A percentile compares a stretch with the other conserved stretches of the same genome.
Conservation (phyloP, 371 early-diverging fungal species). For the Dentiscutata heterogama region DNA sequence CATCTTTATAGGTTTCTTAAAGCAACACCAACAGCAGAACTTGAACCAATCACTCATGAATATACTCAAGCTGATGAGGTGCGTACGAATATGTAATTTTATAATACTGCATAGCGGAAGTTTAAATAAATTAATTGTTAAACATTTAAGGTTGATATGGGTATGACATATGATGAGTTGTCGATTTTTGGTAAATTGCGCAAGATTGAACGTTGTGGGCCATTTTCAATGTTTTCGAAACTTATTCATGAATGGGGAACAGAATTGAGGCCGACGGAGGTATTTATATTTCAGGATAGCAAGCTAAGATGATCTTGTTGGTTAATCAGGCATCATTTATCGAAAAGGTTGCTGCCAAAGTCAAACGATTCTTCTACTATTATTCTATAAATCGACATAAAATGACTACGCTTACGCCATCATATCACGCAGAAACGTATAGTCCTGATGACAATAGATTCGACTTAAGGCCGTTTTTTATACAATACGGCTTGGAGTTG, state of each 20-base stretch:
- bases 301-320: neutral
- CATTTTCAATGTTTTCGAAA: slow-evolving; percentile 91
- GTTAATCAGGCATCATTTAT: neutral
- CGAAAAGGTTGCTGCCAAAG: slow-evolving; percentile 82
- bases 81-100: neutral
- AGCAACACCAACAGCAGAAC: slow-evolving; percentile 95
- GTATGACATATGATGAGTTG: slow-evolving; percentile 96
- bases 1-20: slow-evolving; percentile 73
- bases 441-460: slow-evolving; percentile 98
- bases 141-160: slow-evolving; percentile 84
- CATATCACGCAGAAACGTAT: slow-evolving; percentile 96
- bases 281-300: slow-evolving; percentile 44
- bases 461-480: slow-evolving; percentile 94
- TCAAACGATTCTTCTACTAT: slow-evolving; percentile 95
- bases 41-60: slow-evolving; percentile 86
- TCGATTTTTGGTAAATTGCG: slow-evolving; percentile 92
- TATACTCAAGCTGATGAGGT: slow-evolving; percentile 91
- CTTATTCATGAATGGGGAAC: slow-evolving; percentile 85
- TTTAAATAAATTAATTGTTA: neutral
- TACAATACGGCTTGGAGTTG: slow-evolving; percentile 92
- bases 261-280: slow-evolving; percentile 70
- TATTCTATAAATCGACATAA: slow-evolving; percentile 98
- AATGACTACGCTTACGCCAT: slow-evolving; percentile 95
- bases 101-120: neutral
- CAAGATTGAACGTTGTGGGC: slow-evolving; percentile 89